These are phyloP conservation scores for Didymella pinodella DNA, from an alignment of 2,329 filamentous ascomycete species.

Conservation along the genomic window DNA sequence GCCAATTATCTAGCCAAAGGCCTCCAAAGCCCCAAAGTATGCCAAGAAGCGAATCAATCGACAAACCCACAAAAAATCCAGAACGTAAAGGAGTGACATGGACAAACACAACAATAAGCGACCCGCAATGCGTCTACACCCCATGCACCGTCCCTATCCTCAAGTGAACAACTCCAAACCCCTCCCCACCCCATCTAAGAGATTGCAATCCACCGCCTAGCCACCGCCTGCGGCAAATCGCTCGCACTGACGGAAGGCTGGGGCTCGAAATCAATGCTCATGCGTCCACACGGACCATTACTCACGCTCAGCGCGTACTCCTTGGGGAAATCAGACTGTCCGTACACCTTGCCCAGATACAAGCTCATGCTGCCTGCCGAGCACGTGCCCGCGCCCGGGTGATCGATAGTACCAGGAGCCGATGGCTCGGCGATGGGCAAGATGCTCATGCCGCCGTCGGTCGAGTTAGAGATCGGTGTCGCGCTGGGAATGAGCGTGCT, in stretches of 20 bases:
- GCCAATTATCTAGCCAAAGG: slow-evolving; percentile 17
- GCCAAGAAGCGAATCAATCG: slow-evolving; percentile 11
- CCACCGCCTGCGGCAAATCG: slow-evolving; percentile 1
- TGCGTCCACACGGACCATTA: slow-evolving; percentile 37
- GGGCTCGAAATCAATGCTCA: slow-evolving; percentile 20
- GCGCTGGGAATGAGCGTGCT: slow-evolving; percentile 9
- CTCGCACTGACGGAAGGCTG: background rate
- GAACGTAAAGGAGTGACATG: slow-evolving; percentile 33
- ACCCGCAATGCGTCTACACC: slow-evolving; percentile 5
- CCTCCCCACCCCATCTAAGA: background rate
- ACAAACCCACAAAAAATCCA: slow-evolving; percentile 16
- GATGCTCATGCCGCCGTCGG: slow-evolving; percentile 6
- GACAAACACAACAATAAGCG: slow-evolving; percentile 14
- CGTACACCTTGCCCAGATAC: slow-evolving; percentile 33
- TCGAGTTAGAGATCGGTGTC: slow-evolving; percentile 8
- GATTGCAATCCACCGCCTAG: slow-evolving; percentile 2
- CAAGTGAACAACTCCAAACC: background rate
- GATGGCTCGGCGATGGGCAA: slow-evolving; percentile 9
- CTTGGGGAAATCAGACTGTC: slow-evolving; percentile 24
- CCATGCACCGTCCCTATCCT: background rate
- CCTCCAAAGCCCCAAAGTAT: slow-evolving; percentile 8
- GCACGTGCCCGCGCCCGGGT: slow-evolving; percentile 5
- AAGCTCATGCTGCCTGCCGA: slow-evolving; percentile 24
- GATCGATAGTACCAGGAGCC: slow-evolving; percentile 7
- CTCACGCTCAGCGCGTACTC: slow-evolving; percentile 28